phyloP scores from a whole-genome alignment of 805 yeast genomes.

The Yueomyces sinensis region DNA sequence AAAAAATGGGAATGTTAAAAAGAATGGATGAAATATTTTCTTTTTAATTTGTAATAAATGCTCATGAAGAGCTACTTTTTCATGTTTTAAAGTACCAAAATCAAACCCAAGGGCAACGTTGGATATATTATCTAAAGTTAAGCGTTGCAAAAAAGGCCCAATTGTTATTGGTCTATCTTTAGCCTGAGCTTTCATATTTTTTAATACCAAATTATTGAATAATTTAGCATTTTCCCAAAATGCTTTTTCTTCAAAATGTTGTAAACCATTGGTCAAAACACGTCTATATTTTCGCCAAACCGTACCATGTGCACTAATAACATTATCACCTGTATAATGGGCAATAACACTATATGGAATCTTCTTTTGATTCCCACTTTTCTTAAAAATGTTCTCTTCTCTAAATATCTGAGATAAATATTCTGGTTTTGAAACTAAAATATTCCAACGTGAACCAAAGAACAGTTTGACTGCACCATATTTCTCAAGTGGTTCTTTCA shows the following conservation, averaged over 20 bases:
- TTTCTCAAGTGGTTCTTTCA: constrained; percentile 32
- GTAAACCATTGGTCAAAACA: constrained; percentile 34
- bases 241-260: constrained; percentile 32
- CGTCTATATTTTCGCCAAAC: constrained; percentile 38
- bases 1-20: constrained; percentile 40
- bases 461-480: constrained; percentile 47
- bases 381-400: constrained; percentile 37
- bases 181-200: constrained; percentile 1
- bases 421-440: constrained; percentile 37
- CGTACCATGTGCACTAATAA: constrained; percentile 44
- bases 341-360: constrained; percentile 43
- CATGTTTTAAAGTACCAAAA: constrained; percentile 27
- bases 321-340: constrained; percentile 45
- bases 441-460: constrained; percentile 52
- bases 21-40: constrained; percentile 43
- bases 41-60: constrained; percentile 32
- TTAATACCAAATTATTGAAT: constrained; percentile 20
- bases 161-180: constrained; percentile 8
- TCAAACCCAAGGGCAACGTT: constrained; percentile 38
- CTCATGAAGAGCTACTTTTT: constrained; percentile 25
- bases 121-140: constrained; percentile 36
- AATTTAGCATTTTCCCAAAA: constrained; percentile 27
- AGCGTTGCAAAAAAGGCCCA: constrained; percentile 32
- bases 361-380: constrained; percentile 48
- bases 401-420: constrained; percentile 32